phyloP scores from a whole-genome alignment of 257 asterid species.

The Primulina tabacum region DNA sequence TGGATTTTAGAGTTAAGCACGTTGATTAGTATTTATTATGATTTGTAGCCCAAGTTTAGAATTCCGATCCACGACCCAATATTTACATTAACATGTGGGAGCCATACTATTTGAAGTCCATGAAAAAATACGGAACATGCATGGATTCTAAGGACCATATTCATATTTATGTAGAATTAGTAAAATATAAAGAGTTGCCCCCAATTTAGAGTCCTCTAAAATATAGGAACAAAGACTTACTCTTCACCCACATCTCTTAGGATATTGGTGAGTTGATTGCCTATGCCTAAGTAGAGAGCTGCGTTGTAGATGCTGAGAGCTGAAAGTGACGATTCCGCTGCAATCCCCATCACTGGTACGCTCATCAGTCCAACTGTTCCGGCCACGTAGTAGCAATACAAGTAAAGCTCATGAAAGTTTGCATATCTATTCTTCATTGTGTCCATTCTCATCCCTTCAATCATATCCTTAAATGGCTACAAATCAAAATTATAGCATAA shows the following conservation, averaged over 20 bases:
- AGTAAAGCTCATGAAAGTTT: conserved; percentile 60
- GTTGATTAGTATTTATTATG: too few species aligned
- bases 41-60: too few species aligned
- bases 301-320: conserved; percentile 52
- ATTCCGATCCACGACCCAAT: too few species aligned
- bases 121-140: too few species aligned
- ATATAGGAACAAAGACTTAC: conserved; percentile 33
- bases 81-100: too few species aligned
- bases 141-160: too few species aligned
- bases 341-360: conserved; percentile 84
- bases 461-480: conserved; percentile 87
- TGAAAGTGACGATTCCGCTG: conserved; percentile 57
- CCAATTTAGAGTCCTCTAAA: too few species aligned
- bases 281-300: conserved; percentile 64
- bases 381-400: conserved; percentile 76
- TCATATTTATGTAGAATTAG: too few species aligned
- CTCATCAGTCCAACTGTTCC: conserved; percentile 88
- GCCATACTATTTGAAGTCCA: too few species aligned
- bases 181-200: too few species aligned
- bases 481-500: background rate
- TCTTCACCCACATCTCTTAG: conserved; percentile 88
- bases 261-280: conserved; percentile 74
- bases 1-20: too few species aligned
- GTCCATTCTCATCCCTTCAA: conserved; percentile 91
- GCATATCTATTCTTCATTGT: conserved; percentile 54